Evolutionary conservation across 148 eudicot genomes (phyloP).

Genomic region (Rhododendron mucronatum): DNA sequence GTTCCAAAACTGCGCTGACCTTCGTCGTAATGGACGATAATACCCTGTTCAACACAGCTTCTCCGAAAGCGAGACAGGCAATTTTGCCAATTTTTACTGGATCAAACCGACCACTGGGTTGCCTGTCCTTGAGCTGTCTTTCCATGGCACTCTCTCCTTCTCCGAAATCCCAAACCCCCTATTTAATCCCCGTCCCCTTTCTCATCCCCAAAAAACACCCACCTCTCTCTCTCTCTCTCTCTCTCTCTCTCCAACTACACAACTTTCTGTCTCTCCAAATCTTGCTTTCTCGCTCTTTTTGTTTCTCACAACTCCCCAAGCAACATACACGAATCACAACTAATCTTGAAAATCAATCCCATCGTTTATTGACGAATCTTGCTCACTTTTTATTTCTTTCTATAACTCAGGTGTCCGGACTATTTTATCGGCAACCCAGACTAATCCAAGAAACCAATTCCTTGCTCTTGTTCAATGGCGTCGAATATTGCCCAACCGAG

Average conservation of each 20-base stretch:
- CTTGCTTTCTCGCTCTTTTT: too few relatives aligned
- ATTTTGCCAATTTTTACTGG: background rate
- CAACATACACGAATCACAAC: too few relatives aligned
- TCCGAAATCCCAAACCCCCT: slow-evolving; percentile 4
- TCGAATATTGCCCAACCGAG: slow-evolving; percentile 8
- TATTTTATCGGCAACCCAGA: background rate
- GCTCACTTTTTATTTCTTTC: too few relatives aligned
- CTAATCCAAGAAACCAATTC: too few relatives aligned
- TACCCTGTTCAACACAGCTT: background rate
- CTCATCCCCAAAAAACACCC: background rate
- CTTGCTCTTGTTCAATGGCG: slow-evolving; percentile 15
- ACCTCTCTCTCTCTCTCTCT: background rate
- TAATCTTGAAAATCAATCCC: background rate
- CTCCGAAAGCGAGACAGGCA: background rate
- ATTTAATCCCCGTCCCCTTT: background rate
- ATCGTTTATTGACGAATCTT: too few relatives aligned
- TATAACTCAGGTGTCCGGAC: too few relatives aligned
- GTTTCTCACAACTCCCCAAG: too few relatives aligned
- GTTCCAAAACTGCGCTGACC: background rate
- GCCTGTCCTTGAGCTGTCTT: slow-evolving; percentile 9
- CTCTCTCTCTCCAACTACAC: background rate
- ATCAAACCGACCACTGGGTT: slow-evolving; percentile 1
- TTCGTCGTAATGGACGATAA: background rate
- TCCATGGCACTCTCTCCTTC: slow-evolving; percentile 11
- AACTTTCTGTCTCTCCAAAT: background rate